Evolutionary conservation across 192 early-diverging fungal genomes (phyloP), one percentile per base, ranked within the genome.

Genomic region (Coemansia sp.): DNA sequence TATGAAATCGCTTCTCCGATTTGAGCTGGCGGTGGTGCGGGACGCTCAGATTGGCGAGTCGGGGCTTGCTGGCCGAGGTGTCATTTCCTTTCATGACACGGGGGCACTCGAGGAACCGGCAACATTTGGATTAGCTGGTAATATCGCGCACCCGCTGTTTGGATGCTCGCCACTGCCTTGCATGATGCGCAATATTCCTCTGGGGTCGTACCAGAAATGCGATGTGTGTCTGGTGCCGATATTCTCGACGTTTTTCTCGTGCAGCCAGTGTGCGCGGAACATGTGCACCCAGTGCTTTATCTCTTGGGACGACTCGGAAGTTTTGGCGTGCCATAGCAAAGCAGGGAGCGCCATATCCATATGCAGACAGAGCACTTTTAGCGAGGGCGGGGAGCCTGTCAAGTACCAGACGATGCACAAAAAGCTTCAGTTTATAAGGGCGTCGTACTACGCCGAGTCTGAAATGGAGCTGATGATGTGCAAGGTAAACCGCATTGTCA

Each of bases 391-490:
- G 19, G 50, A 59, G 25, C 4, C 15, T 17, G 53, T 48, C 15
- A 52, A 41, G 11, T 51, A 70, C 37, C 39, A 31, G 8, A 58
- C 56, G 11, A 43, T 42, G 9, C 68, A 70, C 46, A 58, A 53
- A 26, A 70, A 63, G 23, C 15, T 21, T 7, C 68, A 70, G 51
- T 70, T 70, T 55, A 39, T 70, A 14, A 56, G 68, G 3, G 51
- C 63, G 17, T 70, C 68, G 13, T 56, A 70, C 29, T 70, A 56
- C 22, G 63, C 34, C 11, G 56, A 63, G n/a, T 43, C 17, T 37
- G 68, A 70, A 56, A 45, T 70, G 13, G 68, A 63, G 38, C 48
- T 70, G 56, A 70, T 70, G 68, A 33, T 70, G 47, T 40, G 53
- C 43, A 70, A 70, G 47, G 61, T 52, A 13, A 70, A 70, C 55